phyloP scores from a whole-genome alignment of 2,329 filamentous ascomycete genomes.

The Sclerotinia glacialis region DNA sequence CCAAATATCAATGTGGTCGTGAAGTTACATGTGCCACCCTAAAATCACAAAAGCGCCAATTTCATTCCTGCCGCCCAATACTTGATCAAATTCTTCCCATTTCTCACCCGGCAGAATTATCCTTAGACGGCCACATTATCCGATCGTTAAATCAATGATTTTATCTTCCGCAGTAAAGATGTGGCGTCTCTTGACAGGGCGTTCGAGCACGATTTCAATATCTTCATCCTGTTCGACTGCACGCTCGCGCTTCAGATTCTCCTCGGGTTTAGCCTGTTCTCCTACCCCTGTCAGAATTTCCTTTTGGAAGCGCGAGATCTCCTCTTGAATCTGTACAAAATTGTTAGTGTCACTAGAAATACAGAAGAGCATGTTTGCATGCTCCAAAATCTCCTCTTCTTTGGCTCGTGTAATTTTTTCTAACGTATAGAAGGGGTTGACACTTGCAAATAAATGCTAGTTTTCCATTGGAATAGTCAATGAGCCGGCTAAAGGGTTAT shows the following conservation, averaged over 20 bases:
- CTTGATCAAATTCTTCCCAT: not conserved
- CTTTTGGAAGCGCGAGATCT: not conserved
- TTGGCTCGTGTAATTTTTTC: not conserved
- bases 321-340: not conserved
- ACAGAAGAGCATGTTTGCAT: too few species aligned
- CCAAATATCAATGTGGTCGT: not conserved
- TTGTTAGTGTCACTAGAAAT: not conserved
- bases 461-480: not conserved
- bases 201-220: conserved; percentile 17
- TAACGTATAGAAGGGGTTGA: not conserved
- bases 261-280: not conserved
- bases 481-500: not conserved
- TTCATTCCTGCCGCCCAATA: not conserved
- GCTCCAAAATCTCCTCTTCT: not conserved
- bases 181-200: conserved; percentile 22
- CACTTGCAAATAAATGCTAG: not conserved
- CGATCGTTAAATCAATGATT: conserved; percentile 18
- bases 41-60: not conserved
- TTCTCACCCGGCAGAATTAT: not conserved
- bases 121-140: not conserved
- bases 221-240: conserved; percentile 13
- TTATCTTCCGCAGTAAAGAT: conserved; percentile 14
- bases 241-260: conserved; percentile 14
- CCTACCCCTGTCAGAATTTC: not conserved
- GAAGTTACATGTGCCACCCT: not conserved